phyloP scores from a whole-genome alignment of 768 basidiomycete species.

The Naematelia encephala region DNA sequence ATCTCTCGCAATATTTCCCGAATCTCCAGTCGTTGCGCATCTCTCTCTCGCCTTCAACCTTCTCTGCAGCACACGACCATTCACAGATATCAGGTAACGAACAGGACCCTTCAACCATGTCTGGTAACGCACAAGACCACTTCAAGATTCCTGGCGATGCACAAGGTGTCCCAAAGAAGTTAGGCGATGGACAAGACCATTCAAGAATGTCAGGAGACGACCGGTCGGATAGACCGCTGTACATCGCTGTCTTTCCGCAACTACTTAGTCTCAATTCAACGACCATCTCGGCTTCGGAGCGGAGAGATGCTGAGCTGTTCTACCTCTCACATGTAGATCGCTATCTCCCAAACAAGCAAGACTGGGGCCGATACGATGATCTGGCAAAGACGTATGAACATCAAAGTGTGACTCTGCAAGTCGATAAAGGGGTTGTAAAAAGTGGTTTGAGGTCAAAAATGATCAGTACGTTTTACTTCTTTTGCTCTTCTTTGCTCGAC shows the following conservation, averaged over 20 bases:
- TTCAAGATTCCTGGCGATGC: too few relatives aligned
- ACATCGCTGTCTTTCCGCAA: conserved; percentile 33
- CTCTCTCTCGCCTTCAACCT: conserved; percentile 7
- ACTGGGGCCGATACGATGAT: conserved; percentile 29
- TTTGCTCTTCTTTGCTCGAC: not conserved
- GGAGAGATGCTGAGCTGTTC: conserved; percentile 41
- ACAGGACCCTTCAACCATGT: not conserved
- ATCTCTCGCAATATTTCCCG: conserved; percentile 9
- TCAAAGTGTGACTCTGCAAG: not conserved
- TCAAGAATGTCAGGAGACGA: conserved; percentile 7
- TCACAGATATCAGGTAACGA: not conserved
- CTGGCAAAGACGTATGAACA: conserved; percentile 18
- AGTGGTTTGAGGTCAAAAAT: conserved; percentile 31
- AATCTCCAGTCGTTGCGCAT: conserved; percentile 17
- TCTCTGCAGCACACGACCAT: too few relatives aligned
- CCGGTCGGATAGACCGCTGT: conserved; percentile 27
- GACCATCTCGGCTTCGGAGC: conserved; percentile 21
- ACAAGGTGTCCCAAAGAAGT: too few relatives aligned
- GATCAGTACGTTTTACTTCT: conserved; percentile 33
- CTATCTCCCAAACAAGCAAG: not conserved
- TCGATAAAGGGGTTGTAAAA: not conserved
- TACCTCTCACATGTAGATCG: conserved; percentile 14
- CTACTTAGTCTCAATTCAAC: conserved; percentile 39
- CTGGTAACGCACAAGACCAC: not conserved
- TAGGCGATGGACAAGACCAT: not conserved